These are phyloP conservation scores for Neurospora sp. DNA, from an alignment of 495 filamentous ascomycete genomes.

Conservation along the genomic window DNA sequence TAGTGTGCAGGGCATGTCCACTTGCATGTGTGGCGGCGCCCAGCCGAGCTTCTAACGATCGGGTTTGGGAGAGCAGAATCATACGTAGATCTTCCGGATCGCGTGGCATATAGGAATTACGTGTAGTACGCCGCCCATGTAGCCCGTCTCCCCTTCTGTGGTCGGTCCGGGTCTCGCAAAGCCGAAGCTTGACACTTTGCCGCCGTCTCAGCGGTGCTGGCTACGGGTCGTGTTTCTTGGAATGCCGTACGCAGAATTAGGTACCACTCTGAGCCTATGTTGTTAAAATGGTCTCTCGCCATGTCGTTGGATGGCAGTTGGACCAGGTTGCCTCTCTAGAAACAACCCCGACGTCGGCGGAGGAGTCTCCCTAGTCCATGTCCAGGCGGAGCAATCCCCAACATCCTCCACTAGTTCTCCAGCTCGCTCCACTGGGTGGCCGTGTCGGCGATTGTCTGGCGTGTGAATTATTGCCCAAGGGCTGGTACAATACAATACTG, in stretches of 20 bases:
- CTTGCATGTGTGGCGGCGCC: background rate
- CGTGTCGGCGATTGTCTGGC: background rate
- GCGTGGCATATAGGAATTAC: background rate
- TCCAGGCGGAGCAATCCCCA: background rate
- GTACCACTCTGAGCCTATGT: background rate
- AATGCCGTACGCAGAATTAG: background rate
- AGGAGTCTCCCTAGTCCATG: background rate
- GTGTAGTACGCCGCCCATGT: background rate
- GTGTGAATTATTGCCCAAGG: background rate
- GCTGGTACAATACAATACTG: background rate
- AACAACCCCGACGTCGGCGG: background rate
- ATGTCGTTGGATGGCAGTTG: background rate
- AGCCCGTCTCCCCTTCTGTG: background rate
- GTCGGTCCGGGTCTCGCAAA: background rate
- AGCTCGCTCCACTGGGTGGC: background rate
- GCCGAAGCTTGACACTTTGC: background rate
- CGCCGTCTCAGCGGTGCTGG: background rate
- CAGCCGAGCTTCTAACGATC: background rate
- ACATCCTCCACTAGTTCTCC: background rate
- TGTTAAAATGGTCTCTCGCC: background rate
- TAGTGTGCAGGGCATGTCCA: background rate
- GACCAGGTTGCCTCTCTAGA: background rate
- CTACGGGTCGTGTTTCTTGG: background rate
- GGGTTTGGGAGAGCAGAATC: background rate
- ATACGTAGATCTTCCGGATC: background rate